phyloP scores from a whole-genome alignment of 495 filamentous ascomycete genomes.

The Aspergillus bridgeri region DNA sequence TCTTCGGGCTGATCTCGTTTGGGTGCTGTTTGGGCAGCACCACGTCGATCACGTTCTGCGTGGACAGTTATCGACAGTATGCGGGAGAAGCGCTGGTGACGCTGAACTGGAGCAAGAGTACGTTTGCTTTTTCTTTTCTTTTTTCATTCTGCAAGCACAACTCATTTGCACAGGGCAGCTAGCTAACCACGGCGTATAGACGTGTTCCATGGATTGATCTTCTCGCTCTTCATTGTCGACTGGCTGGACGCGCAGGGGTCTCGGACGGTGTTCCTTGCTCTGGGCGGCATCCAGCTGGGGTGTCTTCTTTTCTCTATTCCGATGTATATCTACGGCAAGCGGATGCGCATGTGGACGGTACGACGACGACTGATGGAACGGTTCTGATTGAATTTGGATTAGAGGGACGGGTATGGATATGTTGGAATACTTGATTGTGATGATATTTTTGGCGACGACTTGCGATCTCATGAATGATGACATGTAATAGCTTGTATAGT shows the following conservation, averaged over 20 bases:
- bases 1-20: slow-evolving; percentile 91
- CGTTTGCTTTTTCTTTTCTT: slow-evolving; percentile 20
- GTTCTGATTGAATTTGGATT: slow-evolving; percentile 51
- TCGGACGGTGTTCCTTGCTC: slow-evolving; percentile 72
- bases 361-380: slow-evolving; percentile 85
- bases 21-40: slow-evolving; percentile 89
- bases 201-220: slow-evolving; percentile 83
- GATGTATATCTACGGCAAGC: slow-evolving; percentile 95
- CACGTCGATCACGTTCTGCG: slow-evolving; percentile 91
- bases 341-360: slow-evolving; percentile 95
- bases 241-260: slow-evolving; percentile 77
- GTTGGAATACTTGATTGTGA: no score
- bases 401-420: no score
- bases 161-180: background rate
- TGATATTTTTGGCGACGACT: background rate
- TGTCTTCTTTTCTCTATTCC: slow-evolving; percentile 75
- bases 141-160: no score
- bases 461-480: no score
- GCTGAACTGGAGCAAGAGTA: slow-evolving; percentile 89
- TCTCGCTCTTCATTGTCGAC: slow-evolving; percentile 84
- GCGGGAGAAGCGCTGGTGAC: slow-evolving; percentile 94
- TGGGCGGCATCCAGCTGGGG: slow-evolving; percentile 84
- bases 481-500: no score
- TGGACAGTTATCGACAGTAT: slow-evolving; percentile 91
- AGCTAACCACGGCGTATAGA: slow-evolving; percentile 42